These are phyloP conservation scores for Tetratostichococcus sp. DNA, from an alignment of 139 green algal genomes.

Conservation along the genomic window DNA sequence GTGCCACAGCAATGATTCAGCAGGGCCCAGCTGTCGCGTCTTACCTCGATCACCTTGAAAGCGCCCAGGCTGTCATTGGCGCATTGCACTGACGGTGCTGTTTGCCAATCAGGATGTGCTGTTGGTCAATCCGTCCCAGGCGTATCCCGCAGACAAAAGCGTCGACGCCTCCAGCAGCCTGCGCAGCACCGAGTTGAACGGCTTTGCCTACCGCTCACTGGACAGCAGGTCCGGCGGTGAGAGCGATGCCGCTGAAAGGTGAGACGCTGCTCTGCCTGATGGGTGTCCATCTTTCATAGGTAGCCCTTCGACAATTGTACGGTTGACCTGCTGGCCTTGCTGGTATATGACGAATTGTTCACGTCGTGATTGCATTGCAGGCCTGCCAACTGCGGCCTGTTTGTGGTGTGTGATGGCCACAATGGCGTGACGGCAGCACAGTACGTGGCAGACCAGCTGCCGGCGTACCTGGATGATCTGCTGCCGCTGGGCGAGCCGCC, in stretches of 20 bases:
- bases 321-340: too few species aligned
- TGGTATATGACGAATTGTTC: too few species aligned
- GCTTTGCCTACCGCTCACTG: background rate
- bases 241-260: background rate
- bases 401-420: constrained; percentile 61
- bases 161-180: background rate
- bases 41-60: too few species aligned
- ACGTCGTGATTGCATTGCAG: background rate
- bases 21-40: too few species aligned
- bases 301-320: too few species aligned
- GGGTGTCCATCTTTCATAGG: too few species aligned
- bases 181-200: background rate
- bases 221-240: background rate
- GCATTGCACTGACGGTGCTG: too few species aligned
- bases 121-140: background rate
- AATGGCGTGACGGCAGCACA: constrained; percentile 45
- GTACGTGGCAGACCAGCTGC: constrained; percentile 25
- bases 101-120: background rate
- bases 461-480: constrained; percentile 1
- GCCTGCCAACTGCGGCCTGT: constrained; percentile 34
- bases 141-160: background rate
- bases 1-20: too few species aligned
- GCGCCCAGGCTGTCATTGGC: too few species aligned
- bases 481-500: constrained; percentile 5
- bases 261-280: too few species aligned